These are phyloP conservation scores for Limnanthes douglasii DNA, from an alignment of 345 rosid species.

Conservation along the genomic window DNA sequence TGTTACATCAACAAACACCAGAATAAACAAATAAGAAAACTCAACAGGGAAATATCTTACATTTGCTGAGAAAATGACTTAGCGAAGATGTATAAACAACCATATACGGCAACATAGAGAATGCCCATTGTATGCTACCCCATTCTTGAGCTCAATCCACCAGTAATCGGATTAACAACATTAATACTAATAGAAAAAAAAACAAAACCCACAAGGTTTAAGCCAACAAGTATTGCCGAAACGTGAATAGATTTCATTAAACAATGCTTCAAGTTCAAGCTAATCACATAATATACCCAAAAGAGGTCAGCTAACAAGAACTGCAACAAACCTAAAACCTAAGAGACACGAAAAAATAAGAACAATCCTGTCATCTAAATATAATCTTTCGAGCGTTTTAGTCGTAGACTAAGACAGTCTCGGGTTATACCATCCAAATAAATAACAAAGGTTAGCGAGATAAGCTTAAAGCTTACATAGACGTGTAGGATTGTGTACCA, in stretches of 20 bases:
- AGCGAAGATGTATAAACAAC: constrained; percentile 98
- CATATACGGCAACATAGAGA: constrained; percentile 88
- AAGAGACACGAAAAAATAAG: not conserved
- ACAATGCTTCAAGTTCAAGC: not conserved
- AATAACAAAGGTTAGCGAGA: not conserved
- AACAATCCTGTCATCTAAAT: not conserved
- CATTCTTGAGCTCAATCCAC: constrained; percentile 91
- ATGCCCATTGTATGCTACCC: constrained; percentile 96
- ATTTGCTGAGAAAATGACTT: constrained; percentile 97
- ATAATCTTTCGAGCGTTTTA: not conserved
- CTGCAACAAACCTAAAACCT: constrained; percentile 1
- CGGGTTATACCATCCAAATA: not conserved
- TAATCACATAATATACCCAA: not conserved
- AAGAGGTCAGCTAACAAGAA: not conserved
- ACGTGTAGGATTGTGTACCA: constrained; percentile 8
- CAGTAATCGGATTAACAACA: constrained; percentile 10
- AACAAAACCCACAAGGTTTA: too few relatives aligned
- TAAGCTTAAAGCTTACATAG: not conserved
- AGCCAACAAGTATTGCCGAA: too few relatives aligned
- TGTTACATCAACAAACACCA: not conserved
- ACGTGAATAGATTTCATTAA: too few relatives aligned
- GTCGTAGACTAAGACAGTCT: not conserved
- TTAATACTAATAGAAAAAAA: not conserved
- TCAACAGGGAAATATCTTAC: constrained; percentile 30
- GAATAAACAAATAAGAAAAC: not conserved